These are phyloP conservation scores for Luvunga scandens DNA, from an alignment of 345 rosid species.

Conservation along the genomic window DNA sequence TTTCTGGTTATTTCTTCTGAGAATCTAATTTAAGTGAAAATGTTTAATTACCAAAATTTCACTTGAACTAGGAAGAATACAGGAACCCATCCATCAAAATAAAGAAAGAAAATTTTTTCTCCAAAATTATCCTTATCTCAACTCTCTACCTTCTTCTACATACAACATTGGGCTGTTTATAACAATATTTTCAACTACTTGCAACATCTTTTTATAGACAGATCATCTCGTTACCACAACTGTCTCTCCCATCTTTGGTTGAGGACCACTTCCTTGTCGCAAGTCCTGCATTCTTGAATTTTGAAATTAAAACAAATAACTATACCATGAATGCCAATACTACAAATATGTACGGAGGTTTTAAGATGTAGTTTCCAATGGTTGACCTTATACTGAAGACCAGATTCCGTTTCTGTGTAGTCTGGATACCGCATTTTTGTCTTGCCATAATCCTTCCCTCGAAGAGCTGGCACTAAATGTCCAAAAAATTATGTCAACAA, in stretches of 20 bases:
- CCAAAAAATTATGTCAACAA: not conserved
- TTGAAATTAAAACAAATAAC: conserved; percentile 22
- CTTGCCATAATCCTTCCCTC: conserved; percentile 96
- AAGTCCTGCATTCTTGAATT: conserved; percentile 60
- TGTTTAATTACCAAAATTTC: not conserved
- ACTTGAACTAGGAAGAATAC: not conserved
- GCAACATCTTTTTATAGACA: not conserved
- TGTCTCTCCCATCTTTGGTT: conserved; percentile 69
- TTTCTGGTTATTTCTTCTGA: not conserved
- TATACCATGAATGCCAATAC: not conserved
- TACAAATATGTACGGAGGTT: not conserved
- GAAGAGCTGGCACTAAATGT: conserved; percentile 83
- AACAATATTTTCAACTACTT: not conserved
- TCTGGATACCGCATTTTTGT: conserved; percentile 85
- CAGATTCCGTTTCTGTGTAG: conserved; percentile 75
- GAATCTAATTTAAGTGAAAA: not conserved
- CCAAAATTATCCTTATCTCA: not conserved
- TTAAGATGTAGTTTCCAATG: conserved; percentile 8
- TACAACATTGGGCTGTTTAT: not conserved
- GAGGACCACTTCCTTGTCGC: conserved; percentile 75
- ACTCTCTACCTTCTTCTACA: not conserved
- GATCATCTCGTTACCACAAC: conserved; percentile 63
- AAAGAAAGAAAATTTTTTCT: not conserved
- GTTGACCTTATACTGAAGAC: conserved; percentile 93
- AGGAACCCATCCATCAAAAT: not conserved